Evolutionary conservation across 805 yeast genomes (phyloP).

Genomic region (Starmerella ratchasimensis): DNA sequence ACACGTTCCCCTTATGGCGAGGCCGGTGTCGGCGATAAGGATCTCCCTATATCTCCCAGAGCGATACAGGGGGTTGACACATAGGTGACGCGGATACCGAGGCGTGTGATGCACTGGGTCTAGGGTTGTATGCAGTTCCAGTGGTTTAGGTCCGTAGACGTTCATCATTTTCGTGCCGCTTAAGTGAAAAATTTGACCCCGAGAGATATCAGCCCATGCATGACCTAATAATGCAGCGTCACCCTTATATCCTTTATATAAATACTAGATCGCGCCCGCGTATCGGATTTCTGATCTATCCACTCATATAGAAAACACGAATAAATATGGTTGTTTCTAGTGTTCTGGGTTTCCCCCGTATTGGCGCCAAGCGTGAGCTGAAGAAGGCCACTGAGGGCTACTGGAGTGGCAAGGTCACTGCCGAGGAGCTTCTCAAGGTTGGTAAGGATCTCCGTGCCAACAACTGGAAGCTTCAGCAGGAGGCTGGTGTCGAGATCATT

Average conservation of each 20-base stretch:
- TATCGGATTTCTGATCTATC: not conserved
- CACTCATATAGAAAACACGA: not conserved
- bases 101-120: too few species aligned
- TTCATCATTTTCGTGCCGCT: not conserved
- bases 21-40: too few species aligned
- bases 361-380: conserved; percentile 98
- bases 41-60: too few species aligned
- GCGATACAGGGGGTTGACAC: too few species aligned
- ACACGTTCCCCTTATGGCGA: too few species aligned
- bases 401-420: conserved; percentile 89
- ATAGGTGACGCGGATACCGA: too few species aligned
- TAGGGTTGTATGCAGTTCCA: too few species aligned
- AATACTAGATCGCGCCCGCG: not conserved
- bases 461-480: conserved; percentile 97
- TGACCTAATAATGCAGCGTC: not conserved
- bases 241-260: conserved; percentile 6
- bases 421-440: conserved; percentile 74
- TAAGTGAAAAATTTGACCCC: conserved; percentile 17
- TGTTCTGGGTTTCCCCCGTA: conserved; percentile 99
- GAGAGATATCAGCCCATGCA: conserved; percentile 14
- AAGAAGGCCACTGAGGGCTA: conserved; percentile 97
- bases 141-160: too few species aligned
- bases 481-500: conserved; percentile 91
- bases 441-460: conserved; percentile 90
- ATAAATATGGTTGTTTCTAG: conserved; percentile 82